These are phyloP conservation scores for Dysphania ambrosioides DNA, from an alignment of 148 eudicot species.

Conservation along the genomic window DNA sequence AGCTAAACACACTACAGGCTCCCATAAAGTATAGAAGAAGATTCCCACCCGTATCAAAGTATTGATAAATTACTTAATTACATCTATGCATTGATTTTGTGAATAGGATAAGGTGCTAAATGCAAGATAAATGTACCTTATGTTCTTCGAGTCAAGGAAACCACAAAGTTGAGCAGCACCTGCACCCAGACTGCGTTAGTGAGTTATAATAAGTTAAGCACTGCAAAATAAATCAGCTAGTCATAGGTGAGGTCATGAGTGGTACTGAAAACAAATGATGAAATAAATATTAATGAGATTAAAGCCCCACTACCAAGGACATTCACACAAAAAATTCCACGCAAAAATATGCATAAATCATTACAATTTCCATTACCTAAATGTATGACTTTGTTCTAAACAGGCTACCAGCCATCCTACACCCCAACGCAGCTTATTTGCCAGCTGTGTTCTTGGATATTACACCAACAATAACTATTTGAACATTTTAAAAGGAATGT, in stretches of 20 bases:
- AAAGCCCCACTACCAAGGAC: not conserved
- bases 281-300: not conserved
- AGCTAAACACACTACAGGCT: not conserved
- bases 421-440: not conserved
- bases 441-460: not conserved
- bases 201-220: slow-evolving; percentile 16
- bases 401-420: not conserved
- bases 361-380: not conserved
- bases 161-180: slow-evolving; percentile 78
- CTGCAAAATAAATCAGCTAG: not conserved
- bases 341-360: not conserved
- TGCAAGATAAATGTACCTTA: slow-evolving; percentile 47
- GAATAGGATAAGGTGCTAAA: not conserved
- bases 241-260: not conserved
- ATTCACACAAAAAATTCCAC: not conserved
- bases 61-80: not conserved
- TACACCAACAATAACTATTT: not conserved
- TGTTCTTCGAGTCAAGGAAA: slow-evolving; percentile 59
- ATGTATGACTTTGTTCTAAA: not conserved
- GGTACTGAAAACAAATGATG: not conserved
- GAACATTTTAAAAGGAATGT: not conserved
- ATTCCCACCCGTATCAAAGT: not conserved
- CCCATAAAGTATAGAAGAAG: not conserved
- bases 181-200: slow-evolving; percentile 40
- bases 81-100: not conserved